Conservation (phyloP, 768 basidiomycete species). For the Leccinum subtestaceum region DNA sequence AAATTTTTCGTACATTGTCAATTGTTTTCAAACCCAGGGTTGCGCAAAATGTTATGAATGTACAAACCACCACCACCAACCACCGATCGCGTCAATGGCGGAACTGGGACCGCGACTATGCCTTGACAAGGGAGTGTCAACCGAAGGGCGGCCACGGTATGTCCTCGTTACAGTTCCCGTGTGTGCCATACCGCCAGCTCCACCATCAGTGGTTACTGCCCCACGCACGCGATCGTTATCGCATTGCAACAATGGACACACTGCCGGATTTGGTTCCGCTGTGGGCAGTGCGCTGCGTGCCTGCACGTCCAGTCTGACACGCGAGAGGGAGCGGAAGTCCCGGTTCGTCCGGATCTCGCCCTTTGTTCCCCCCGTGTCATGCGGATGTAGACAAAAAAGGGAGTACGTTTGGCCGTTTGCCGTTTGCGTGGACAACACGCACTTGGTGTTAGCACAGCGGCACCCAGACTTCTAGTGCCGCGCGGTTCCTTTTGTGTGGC, state of each 20-base stretch:
- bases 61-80: background rate
- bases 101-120: background rate
- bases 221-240: conserved; percentile 17
- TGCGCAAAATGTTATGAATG: conserved; percentile 11
- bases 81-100: conserved; percentile 14
- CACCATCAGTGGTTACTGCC: conserved; percentile 7
- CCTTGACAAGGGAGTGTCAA: background rate
- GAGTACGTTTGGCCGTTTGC: conserved; percentile 46
- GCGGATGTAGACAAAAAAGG: conserved; percentile 1
- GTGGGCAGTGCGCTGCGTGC: conserved; percentile 20
- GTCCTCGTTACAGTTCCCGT: conserved; percentile 10
- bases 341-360: conserved; percentile 76
- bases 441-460: conserved; percentile 38
- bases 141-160: background rate
- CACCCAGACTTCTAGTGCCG: conserved; percentile 25
- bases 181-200: conserved; percentile 13
- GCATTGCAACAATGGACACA: conserved; percentile 13
- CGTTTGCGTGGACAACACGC: conserved; percentile 47
- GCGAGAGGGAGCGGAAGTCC: background rate
- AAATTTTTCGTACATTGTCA: conserved; percentile 21
- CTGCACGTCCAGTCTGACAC: background rate
- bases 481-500: conserved; percentile 61
- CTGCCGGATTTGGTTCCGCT: conserved; percentile 23
- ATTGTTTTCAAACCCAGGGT: conserved; percentile 8
- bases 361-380: conserved; percentile 49